Evolutionary conservation across 1,284 basidiomycete species (phyloP), one percentile per base, ranked within the genome.

Genomic region (Boletellus deceptivus): DNA sequence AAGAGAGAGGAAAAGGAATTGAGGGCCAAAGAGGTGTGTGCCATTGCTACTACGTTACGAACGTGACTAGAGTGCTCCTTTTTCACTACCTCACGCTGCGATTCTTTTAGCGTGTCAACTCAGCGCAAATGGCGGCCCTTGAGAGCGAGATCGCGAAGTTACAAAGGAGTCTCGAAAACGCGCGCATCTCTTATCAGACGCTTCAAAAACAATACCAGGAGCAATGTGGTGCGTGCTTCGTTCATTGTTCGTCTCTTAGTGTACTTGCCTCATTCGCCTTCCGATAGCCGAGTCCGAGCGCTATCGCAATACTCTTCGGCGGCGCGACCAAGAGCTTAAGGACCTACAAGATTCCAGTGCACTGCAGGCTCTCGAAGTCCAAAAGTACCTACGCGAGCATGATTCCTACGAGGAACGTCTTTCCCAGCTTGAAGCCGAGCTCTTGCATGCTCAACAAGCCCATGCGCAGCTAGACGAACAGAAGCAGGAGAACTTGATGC

Each of bases 1-100:
- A 88, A 90, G 66, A 79, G 89, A 40, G 91, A 95, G 58, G 91
- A 95, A 69, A 94, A 95, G 71, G 93, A 96, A 61, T 68, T 93
- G 55, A 77, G 89, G 42, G 75, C 79, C 11, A 93, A 93, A 69
- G 93, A 95, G 75, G 85, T 86, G 46, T 10, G 74, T 67, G 35
- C 37, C 5, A 2, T 36, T 27, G 34, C 34, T 39, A 36, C 18
- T 40, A 25, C 47, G 35, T 48, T 16, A 22, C 34, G 39, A 31
- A 44, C 22, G 6, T 10, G 37, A 31, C 45, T 7, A 7, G 22
- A 29, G 24, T 13, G 9, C 11, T 27, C 10, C n/a, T 8, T n/a
- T 31, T 39, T 38, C 6, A n/a, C 24, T 8, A 54, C 8, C 53
- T 53, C 4, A 49, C n/a, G 6, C 13, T 41, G 33, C 41, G 6